These are phyloP conservation scores for Pseudocercospora musae DNA, from an alignment of 2,329 filamentous ascomycete genomes.

Conservation along the genomic window DNA sequence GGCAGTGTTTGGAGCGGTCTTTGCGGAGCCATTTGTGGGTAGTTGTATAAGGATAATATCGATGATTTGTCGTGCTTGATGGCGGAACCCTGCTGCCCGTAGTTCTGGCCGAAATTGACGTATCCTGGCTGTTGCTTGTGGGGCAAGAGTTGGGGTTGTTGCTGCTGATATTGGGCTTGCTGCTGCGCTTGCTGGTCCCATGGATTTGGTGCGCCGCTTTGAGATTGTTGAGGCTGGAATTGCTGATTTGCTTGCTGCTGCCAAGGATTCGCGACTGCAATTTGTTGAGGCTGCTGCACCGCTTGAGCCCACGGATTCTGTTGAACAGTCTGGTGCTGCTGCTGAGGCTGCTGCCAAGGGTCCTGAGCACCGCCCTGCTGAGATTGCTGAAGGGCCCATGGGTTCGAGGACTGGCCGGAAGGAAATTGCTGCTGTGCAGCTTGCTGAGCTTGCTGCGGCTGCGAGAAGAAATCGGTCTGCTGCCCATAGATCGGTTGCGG, in stretches of 20 bases:
- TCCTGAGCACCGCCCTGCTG: constrained; percentile 8
- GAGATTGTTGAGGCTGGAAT: constrained; percentile 21
- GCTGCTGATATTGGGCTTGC: constrained; percentile 29
- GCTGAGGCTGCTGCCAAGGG: constrained; percentile 23
- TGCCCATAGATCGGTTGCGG: constrained; percentile 27
- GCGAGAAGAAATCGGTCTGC: constrained; percentile 30
- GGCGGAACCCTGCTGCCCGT: constrained; percentile 37
- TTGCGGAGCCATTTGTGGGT: constrained; percentile 52
- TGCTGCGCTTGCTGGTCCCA: constrained; percentile 27
- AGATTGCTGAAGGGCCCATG: constrained; percentile 1
- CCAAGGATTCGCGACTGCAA: constrained; percentile 19
- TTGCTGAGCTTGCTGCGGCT: constrained; percentile 31
- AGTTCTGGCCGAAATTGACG: constrained; percentile 15
- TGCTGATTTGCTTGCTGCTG: constrained; percentile 22
- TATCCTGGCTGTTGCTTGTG: constrained; percentile 34
- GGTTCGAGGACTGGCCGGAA: constrained; percentile 25
- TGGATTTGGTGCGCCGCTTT: constrained; percentile 36
- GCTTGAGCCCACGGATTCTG: constrained; percentile 11
- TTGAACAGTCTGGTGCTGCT: constrained; percentile 11
- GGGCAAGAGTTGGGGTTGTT: constrained; percentile 31
- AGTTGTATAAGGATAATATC: constrained; percentile 72
- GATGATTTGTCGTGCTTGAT: constrained; percentile 65
- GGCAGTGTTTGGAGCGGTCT: constrained; percentile 36
- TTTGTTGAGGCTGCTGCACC: constrained; percentile 18
- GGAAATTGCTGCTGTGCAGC: constrained; percentile 37